Evolutionary conservation across 164 flowering plant genomes (phyloP).

Genomic region (Nymphaea thermarum): DNA sequence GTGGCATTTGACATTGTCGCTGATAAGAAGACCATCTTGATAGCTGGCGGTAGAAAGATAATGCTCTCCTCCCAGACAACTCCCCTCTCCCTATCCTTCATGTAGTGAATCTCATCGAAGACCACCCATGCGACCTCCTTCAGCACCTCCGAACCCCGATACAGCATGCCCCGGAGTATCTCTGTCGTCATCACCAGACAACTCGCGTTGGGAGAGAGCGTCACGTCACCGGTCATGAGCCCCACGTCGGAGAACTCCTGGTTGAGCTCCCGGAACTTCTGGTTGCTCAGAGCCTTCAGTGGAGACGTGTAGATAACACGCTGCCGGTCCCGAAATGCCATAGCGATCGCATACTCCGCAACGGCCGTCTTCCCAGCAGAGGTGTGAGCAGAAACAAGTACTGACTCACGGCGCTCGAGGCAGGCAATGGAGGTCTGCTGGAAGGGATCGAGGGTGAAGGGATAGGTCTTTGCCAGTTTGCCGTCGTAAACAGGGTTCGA

Average conservation of each 20-base stretch:
- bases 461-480: slow-evolving; percentile 62
- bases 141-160: slow-evolving; percentile 86
- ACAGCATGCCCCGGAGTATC: slow-evolving; percentile 90
- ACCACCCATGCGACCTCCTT: slow-evolving; percentile 99
- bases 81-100: slow-evolving; percentile 97
- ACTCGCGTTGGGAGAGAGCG: slow-evolving; percentile 85
- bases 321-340: slow-evolving; percentile 87
- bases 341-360: slow-evolving; percentile 93
- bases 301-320: slow-evolving; percentile 95
- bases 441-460: slow-evolving; percentile 79
- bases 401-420: slow-evolving; percentile 81
- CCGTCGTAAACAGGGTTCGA: slow-evolving; percentile 58
- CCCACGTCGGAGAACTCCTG: slow-evolving; percentile 93
- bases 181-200: slow-evolving; percentile 97
- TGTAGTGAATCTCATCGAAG: slow-evolving; percentile 90
- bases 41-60: slow-evolving; percentile 80
- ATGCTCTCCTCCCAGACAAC: slow-evolving; percentile 99
- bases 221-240: slow-evolving; percentile 96
- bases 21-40: slow-evolving; percentile 94
- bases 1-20: slow-evolving; percentile 99
- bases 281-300: slow-evolving; percentile 86
- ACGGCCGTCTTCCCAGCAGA: slow-evolving; percentile 98
- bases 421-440: slow-evolving; percentile 82
- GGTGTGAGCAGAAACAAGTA: slow-evolving; percentile 90
- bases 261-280: slow-evolving; percentile 84